phyloP scores from a whole-genome alignment of 495 filamentous ascomycete species.

The Aspergillus asperescens region DNA sequence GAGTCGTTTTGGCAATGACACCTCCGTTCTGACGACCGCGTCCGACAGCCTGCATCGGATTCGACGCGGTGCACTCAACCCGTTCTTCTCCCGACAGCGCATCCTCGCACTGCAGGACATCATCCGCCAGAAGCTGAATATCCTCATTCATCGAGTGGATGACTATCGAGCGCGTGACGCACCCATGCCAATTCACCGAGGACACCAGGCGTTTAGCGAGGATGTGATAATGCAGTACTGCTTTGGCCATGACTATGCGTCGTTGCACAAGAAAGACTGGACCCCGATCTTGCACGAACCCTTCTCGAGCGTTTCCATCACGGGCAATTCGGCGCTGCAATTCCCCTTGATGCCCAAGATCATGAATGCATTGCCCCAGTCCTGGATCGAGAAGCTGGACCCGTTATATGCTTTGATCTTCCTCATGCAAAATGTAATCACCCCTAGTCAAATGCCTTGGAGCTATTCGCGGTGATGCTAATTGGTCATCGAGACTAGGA shows the following conservation, averaged over 20 bases:
- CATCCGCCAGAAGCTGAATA: slow-evolving; percentile 2
- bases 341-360: not conserved
- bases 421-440: not conserved
- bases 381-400: slow-evolving; percentile 1
- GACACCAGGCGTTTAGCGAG: slow-evolving; percentile 1
- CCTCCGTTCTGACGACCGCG: not conserved
- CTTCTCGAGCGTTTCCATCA: not conserved
- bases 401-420: slow-evolving; percentile 2
- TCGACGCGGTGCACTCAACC: not conserved
- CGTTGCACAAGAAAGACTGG: not conserved
- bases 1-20: slow-evolving; percentile 1
- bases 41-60: not conserved
- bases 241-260: slow-evolving; percentile 4
- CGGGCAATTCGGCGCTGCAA: not conserved
- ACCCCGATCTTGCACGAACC: not conserved
- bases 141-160: not conserved
- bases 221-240: slow-evolving; percentile 6
- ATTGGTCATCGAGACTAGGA: not conserved
- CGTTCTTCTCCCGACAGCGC: slow-evolving; percentile 2
- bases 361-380: not conserved
- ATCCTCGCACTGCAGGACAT: not conserved
- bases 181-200: not conserved
- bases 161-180: not conserved
- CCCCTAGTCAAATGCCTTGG: no score
- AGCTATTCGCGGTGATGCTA: not conserved